Percentiles rank a stretch among this genome's conserved stretches.
phyloP scores from a whole-genome alignment of 768 basidiomycete species.

The Boletus bicolor region DNA sequence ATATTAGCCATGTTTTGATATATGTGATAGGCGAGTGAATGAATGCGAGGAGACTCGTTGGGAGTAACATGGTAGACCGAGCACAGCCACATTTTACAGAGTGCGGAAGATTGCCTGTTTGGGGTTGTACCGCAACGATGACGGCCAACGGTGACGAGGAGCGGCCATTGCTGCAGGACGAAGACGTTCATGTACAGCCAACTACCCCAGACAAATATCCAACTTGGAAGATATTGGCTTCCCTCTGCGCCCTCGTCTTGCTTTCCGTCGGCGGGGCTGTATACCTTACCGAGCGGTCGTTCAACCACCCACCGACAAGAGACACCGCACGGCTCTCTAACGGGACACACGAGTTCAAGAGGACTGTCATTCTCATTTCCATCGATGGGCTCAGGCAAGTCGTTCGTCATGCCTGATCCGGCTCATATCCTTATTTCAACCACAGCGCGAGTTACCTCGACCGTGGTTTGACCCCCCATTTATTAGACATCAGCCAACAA shows the following conservation, averaged over 20 bases:
- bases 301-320: neutral
- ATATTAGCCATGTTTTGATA: conserved; percentile 25
- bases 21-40: conserved; percentile 10
- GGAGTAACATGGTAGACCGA: neutral
- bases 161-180: conserved; percentile 22
- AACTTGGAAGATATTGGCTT: conserved; percentile 13
- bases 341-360: conserved; percentile 79
- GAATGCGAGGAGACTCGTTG: conserved; percentile 6
- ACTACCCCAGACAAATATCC: neutral
- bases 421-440: conserved; percentile 1
- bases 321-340: conserved; percentile 52
- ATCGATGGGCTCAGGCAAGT: conserved; percentile 80
- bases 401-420: neutral
- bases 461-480: conserved; percentile 78
- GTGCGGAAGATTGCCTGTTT: neutral
- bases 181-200: conserved; percentile 7
- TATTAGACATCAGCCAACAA: conserved; percentile 74
- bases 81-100: conserved; percentile 24
- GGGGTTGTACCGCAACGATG: conserved; percentile 2
- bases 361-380: conserved; percentile 80
- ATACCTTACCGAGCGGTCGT: conserved; percentile 5
- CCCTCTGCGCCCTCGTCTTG: conserved; percentile 14
- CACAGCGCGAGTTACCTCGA: conserved; percentile 83
- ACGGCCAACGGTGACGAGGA: conserved; percentile 14
- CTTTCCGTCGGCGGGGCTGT: conserved; percentile 10